Evolutionary conservation across 441 rosid genomes (phyloP), one percentile per base, ranked within the genome.

Genomic region (Breynia disticha): DNA sequence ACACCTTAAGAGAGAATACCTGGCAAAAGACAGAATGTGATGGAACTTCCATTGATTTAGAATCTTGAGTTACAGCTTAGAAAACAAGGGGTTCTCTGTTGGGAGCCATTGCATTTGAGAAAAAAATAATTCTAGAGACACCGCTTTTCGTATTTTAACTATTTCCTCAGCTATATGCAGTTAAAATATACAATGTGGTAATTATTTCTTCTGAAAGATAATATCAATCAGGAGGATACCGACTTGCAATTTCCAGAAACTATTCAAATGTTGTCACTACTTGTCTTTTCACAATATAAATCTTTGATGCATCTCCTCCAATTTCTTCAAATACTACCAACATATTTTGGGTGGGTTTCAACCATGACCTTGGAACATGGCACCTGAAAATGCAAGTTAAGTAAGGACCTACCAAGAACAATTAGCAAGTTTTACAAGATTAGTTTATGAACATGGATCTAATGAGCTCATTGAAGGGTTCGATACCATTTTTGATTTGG

Each of bases 311-410:
- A 63, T 82, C 87, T 19, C 95, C 95, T 35, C 94, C 93, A 47
- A 86, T 86, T 67, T 88, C 91, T 75, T 88, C 96, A 20, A 83
- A 81, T 16, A 85, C 69, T 19, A 88, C 96, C 69, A 88, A 50
- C 52, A 83, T 59, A 67, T 88, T 88, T 50, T 74, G 61, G 39
- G 59, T 71, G 51, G 89, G 82, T 66, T 78, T 83, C 45, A 88
- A 59, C 87, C 85, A 85, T 9, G 91, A 76, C 44, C 83, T 78
- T 0, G 91, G 89, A 54, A 88, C 80, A 68, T 88, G 95, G 52
- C 85, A 85, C 93, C 91, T 85, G 80, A 52, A 56, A 60, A 50
- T 46, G 16, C 38, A 5, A 16, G 35, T 3, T 48, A n/a, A 7
- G 21, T 10, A 19, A 38, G 44, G 44, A 7, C n/a, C 11, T 37